Evolutionary conservation across 1,284 basidiomycete genomes (phyloP), one percentile per base, ranked within the genome.

Genomic region (Ceratobasidium sp.): DNA sequence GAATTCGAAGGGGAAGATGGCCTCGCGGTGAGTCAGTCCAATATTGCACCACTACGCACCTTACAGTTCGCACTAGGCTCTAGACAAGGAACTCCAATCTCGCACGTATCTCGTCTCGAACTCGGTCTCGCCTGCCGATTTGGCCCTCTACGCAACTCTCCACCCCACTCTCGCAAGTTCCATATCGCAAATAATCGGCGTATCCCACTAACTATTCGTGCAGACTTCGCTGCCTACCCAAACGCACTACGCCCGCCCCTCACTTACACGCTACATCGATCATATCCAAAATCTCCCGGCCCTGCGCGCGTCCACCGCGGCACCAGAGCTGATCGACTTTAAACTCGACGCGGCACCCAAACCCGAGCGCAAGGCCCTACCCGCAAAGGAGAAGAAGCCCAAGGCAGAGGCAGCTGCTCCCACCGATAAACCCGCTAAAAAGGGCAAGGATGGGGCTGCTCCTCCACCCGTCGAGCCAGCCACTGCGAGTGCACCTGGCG

Each of bases 191-290:
- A 32, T 25, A 17, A 15, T 50, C 25, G 31, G 32, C 65, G n/a
- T n/a, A n/a, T n/a, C n/a, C 43, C 42, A 38, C 52, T 54, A 34
- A 53, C 31, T 54, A n/a, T 8, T 38, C 22, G 31, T 43, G 55
- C 27, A 93, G 91, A 85, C 88, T 6, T 86, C 87, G 77, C 78
- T 89, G 29, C 84, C 85, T 72, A 81, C 89, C 0, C 74, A 84
- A 25, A 86, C 91, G 77, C 89, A 92, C 80, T 89, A 90, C 77
- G 80, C 87, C 31, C 85, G 87, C 69, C 93, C 95, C 5, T 85
- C 92, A 29, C 79, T 98, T 54, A 91, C 92, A 52, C 92, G 96
- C 62, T 96, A 96, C 84, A 96, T 97, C 77, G 91, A 95, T 77
- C 92, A 96, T 78, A 86, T 98, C 71, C 95, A 98, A 82, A 84